phyloP scores from a whole-genome alignment of 2,329 filamentous ascomycete genomes.

The Ceratocystis smalleyi region DNA sequence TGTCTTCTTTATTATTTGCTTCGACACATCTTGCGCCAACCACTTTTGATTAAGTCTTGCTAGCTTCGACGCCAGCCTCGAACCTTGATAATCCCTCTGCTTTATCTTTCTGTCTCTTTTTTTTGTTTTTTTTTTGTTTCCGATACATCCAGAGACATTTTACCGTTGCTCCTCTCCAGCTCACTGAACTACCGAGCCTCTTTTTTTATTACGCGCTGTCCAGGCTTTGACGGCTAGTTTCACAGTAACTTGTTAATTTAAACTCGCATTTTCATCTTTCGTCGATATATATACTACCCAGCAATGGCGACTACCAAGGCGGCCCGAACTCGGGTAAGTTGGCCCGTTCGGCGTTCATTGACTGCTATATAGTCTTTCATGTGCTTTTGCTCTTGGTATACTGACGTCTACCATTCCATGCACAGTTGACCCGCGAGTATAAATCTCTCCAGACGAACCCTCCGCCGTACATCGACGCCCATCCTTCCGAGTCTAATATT shows the following conservation, averaged over 20 bases:
- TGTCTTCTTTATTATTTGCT: neutral
- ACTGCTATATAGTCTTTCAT: neutral
- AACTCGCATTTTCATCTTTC: constrained; percentile 3
- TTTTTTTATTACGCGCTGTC: neutral
- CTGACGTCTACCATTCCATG: neutral
- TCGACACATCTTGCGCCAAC: neutral
- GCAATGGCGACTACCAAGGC: constrained; percentile 52
- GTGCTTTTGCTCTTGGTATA: neutral
- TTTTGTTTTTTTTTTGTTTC: neutral
- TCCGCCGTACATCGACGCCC: constrained; percentile 74
- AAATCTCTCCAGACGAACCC: constrained; percentile 55
- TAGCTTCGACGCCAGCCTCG: neutral
- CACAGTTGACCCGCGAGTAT: constrained; percentile 45
- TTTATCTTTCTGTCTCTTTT: neutral
- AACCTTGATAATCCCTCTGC: neutral
- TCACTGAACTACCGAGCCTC: neutral
- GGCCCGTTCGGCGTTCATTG: too few species aligned
- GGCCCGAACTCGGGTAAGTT: constrained; percentile 52
- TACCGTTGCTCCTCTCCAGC: neutral
- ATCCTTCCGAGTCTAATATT: constrained; percentile 82
- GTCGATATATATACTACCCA: constrained; percentile 1
- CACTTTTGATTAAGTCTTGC: neutral
- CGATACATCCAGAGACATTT: neutral
- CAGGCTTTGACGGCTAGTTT: constrained; percentile 13
- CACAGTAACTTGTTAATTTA: neutral